These are phyloP conservation scores for Vigna mungo DNA, from an alignment of 306 rosid genomes.

Conservation along the genomic window DNA sequence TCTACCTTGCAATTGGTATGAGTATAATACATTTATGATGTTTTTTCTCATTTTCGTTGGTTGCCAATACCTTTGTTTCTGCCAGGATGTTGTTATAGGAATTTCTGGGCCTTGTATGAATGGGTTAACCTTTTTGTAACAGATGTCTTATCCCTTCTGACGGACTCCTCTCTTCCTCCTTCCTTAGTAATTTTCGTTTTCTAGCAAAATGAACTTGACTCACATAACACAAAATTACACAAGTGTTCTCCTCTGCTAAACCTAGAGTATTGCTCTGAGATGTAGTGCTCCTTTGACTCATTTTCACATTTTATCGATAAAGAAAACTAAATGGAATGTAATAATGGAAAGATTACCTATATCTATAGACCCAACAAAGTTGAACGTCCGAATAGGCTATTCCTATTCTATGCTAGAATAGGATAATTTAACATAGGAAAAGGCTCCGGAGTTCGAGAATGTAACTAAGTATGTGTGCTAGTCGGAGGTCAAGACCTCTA, in stretches of 20 bases:
- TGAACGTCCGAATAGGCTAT: neutral
- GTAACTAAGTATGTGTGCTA: neutral
- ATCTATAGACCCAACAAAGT: neutral
- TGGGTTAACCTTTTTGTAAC: too few relatives aligned
- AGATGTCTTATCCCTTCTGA: neutral
- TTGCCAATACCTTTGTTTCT: neutral
- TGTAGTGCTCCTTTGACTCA: neutral
- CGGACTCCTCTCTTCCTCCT: neutral
- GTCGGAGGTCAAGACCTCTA: neutral
- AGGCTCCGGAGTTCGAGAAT: neutral
- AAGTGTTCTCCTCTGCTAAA: neutral
- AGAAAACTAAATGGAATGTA: neutral
- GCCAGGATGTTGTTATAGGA: too few relatives aligned
- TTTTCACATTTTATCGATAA: neutral
- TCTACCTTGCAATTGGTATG: slow-evolving; percentile 83
- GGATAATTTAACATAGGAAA: neutral
- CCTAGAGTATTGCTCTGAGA: neutral
- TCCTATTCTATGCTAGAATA: neutral
- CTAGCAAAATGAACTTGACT: neutral
- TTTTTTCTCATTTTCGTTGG: slow-evolving; percentile 13
- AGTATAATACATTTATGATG: neutral
- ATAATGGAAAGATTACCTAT: neutral
- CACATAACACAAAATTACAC: neutral
- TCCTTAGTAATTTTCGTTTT: neutral
- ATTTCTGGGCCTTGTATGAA: too few relatives aligned